Base-by-base conservation (phyloP, 2,329 filamentous ascomycete species). In the Penicillium sp. region DNA sequence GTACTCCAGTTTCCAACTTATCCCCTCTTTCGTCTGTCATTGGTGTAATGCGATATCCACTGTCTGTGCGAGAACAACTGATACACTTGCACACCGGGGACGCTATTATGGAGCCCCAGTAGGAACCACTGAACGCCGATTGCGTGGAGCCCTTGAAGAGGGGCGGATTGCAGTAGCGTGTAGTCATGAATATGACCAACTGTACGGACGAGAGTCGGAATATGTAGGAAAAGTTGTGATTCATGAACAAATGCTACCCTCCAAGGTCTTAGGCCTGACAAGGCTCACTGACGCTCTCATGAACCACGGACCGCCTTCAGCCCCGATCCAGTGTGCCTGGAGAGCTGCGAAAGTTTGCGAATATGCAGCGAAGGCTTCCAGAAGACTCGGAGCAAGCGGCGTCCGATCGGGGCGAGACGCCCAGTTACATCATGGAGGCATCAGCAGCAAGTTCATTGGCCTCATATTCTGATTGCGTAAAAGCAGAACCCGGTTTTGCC, bases 301-400 rank as follows among this genome's bases (percentile, higher is more conserved):
- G 14, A 49, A 37, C 47, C 47, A 39, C 21, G 47, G 47, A 26
- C 47, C 13, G 4, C 9, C 13, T 16, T 19, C 14, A 37, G 31
- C 35, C 47, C 33, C 47, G 47, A 22, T 37, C 47, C n/a, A 37
- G 26, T 19, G 48, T 50, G 24, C 48, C 48, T 50, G 33, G 35
- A 29, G 19, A 39, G 19, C 3, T 19, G 21, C n/a, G 8, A 42
- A 50, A 19, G 22, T 50, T 50, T 50, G 14, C 48, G 35, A 22
- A 22, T 16, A 47, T 73, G 71, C 71, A 71, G 54, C 68, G 71
- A 73, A 74, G 61, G 31, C 45, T 74, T 74, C 71, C 68, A 72
- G 71, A 74, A 73, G 9, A 26, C 29, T 10, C 29, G 19, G 29
- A 49, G 5, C 11, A 22, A 35, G 29, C 47, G 27, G 22, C 24